These are phyloP conservation scores for Colletotrichum acutatum DNA, from an alignment of 2,329 filamentous ascomycete genomes.

Conservation along the genomic window DNA sequence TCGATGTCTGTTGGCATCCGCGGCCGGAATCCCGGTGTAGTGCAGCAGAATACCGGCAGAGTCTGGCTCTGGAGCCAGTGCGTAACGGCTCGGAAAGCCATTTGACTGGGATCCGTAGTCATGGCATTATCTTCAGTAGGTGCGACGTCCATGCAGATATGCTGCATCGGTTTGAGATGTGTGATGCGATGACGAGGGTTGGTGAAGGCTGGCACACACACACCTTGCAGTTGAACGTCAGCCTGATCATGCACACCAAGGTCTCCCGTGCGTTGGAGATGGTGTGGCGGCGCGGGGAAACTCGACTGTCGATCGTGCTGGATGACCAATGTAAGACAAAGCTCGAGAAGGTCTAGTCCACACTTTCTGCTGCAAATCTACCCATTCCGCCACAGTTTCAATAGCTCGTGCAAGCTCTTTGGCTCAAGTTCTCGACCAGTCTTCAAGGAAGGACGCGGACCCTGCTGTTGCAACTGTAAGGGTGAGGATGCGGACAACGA, in stretches of 20 bases:
- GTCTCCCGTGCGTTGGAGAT: constrained; percentile 30
- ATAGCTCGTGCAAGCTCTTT: not conserved
- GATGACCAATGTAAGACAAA: constrained; percentile 33
- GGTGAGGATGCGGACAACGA: constrained; percentile 18
- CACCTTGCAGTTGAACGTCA: constrained; percentile 24
- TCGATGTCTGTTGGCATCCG: constrained; percentile 32
- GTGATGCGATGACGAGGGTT: constrained; percentile 33
- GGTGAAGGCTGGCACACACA: constrained; percentile 19
- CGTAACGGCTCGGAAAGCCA: constrained; percentile 36
- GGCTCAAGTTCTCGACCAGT: not conserved
- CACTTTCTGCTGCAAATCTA: constrained; percentile 6
- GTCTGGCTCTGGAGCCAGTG: constrained; percentile 36
- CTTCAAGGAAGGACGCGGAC: constrained; percentile 20
- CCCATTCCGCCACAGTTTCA: not conserved
- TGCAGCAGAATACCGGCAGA: constrained; percentile 36
- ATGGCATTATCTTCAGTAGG: constrained; percentile 35
- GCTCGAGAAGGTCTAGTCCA: constrained; percentile 13
- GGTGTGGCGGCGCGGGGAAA: constrained; percentile 35
- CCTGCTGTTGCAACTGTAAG: constrained; percentile 24
- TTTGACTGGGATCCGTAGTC: constrained; percentile 36
- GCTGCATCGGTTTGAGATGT: constrained; percentile 26
- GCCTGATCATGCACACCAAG: constrained; percentile 25
- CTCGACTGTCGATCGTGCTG: constrained; percentile 22
- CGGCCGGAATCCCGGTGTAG: constrained; percentile 32
- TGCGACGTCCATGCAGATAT: constrained; percentile 36